These are phyloP conservation scores for Yamadazyma ubonensis DNA, from an alignment of 805 yeast genomes.

Conservation along the genomic window DNA sequence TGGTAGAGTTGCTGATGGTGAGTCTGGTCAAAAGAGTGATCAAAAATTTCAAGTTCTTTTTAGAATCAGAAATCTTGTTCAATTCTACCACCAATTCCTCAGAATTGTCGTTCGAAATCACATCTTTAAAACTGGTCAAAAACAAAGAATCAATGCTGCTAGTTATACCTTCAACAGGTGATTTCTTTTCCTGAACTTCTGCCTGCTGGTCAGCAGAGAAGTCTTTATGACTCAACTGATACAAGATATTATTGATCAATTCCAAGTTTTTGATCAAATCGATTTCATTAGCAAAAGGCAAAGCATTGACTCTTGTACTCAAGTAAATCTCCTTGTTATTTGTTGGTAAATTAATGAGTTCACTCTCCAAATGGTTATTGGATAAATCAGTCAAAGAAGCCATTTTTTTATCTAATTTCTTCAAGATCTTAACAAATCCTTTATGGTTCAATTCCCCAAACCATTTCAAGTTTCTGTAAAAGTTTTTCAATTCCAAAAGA, in stretches of 20 bases:
- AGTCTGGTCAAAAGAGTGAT: slow-evolving; percentile 66
- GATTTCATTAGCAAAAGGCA: slow-evolving; percentile 73
- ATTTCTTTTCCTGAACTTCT: slow-evolving; percentile 2
- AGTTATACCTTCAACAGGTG: background rate
- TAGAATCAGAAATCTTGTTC: slow-evolving; percentile 29
- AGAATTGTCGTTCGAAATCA: slow-evolving; percentile 42
- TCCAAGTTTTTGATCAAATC: slow-evolving; percentile 57
- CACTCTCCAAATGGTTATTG: slow-evolving; percentile 13
- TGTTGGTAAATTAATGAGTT: slow-evolving; percentile 22
- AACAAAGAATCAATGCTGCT: slow-evolving; percentile 12
- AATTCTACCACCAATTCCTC: slow-evolving; percentile 45
- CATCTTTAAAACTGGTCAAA: slow-evolving; percentile 9
- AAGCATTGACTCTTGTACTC: slow-evolving; percentile 64
- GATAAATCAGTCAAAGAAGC: slow-evolving; percentile 20
- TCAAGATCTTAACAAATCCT: slow-evolving; percentile 84
- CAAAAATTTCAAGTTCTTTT: slow-evolving; percentile 49
- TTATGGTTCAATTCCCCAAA: slow-evolving; percentile 89
- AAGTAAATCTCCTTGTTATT: slow-evolving; percentile 45
- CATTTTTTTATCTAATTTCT: slow-evolving; percentile 83
- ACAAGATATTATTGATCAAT: slow-evolving; percentile 50
- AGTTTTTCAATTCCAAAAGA: slow-evolving; percentile 70
- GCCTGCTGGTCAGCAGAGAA: slow-evolving; percentile 2
- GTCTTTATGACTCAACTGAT: slow-evolving; percentile 44
- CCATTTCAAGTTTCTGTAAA: slow-evolving; percentile 85
- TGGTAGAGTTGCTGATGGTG: slow-evolving; percentile 51